Base-by-base conservation (phyloP, 163 green algal genomes). In the Volvox carteri region DNA sequence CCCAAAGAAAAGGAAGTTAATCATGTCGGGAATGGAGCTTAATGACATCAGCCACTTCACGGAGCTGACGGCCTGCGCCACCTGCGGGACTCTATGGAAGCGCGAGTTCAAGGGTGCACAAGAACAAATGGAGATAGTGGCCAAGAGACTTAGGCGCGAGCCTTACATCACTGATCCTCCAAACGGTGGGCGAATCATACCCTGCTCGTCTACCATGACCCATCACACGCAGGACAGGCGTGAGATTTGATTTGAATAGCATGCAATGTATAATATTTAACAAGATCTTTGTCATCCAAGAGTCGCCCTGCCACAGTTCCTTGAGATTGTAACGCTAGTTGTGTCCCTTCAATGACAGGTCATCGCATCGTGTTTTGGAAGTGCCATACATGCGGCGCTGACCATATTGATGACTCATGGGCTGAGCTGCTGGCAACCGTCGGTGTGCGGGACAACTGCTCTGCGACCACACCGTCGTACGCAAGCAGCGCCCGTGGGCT, bases 341-440 rank as follows among this genome's bases (percentile, higher is more conserved):
- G 5, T 42, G 39, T 25, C 11, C 42, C 16, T 37, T 58, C n/a
- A n/a, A n/a, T n/a, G n/a, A 48, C 68, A 81, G 70, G 84, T 18
- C 70, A 83, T 18, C 72, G 70, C 1, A 35, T 76, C n/a, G 84
- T 89, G 33, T 84, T 84, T 41, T 89, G 84, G 70, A 84, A 74
- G 39, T 83, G 84, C 39, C 70, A 89, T 23, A 89, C 70, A 2
- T 87, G 81, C 33, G 65, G 81, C 1, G 81, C 81, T 7, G 81
- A 87, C 25, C 81, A 87, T 60, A 65, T 87, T 1, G 84, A 89
- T n/a, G 70, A 75, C 18, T 41, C 52, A 25, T 84, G 84, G 70
- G 52, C 70, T 0, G 54, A 76, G 4, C 72, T 84, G 5, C 70
- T 83, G 1, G 50, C 70, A 12, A 75, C 23, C 16, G 70, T 83